These are phyloP conservation scores for Cryptosporidium sp. DNA, from an alignment of 169 alveolate species.

Conservation along the genomic window DNA sequence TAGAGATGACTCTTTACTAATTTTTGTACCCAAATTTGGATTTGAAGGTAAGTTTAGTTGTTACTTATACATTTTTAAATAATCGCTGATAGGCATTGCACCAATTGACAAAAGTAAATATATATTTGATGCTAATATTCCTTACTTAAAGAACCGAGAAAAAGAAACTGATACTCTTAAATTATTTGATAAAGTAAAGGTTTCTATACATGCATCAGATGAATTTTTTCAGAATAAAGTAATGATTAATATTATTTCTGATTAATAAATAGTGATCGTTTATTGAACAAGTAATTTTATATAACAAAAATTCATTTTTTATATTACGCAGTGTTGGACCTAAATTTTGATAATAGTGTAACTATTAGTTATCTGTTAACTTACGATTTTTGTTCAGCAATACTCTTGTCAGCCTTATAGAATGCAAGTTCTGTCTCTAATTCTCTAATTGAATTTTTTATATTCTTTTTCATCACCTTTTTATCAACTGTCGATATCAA, in stretches of 20 bases:
- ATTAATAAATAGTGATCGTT: neutral
- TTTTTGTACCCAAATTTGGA: conserved; percentile 82
- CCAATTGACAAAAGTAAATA: conserved; percentile 73
- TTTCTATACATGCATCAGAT: conserved; percentile 77
- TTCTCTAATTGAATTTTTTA: conserved; percentile 47
- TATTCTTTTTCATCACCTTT: conserved; percentile 40
- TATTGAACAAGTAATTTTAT: neutral
- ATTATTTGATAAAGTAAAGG: conserved; percentile 79
- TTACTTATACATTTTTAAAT: conserved; percentile 63
- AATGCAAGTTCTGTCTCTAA: conserved; percentile 67
- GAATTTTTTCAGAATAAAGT: conserved; percentile 80
- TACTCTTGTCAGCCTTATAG: conserved; percentile 45
- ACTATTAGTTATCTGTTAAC: neutral
- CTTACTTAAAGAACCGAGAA: conserved; percentile 16
- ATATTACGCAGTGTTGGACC: conserved; percentile 61
- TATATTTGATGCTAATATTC: conserved; percentile 70
- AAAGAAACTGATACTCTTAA: conserved; percentile 65
- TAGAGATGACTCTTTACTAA: conserved; percentile 74
- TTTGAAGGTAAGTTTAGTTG: conserved; percentile 79
- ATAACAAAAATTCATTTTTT: neutral
- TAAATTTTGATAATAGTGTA: neutral
- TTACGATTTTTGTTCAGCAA: conserved; percentile 76
- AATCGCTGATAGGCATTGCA: conserved; percentile 75
- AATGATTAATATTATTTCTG: conserved; percentile 75
- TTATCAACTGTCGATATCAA: conserved; percentile 35